Evolutionary conservation across 805 yeast species (phyloP), one percentile per base, ranked within the genome.

Genomic region (Candida quercuum): DNA sequence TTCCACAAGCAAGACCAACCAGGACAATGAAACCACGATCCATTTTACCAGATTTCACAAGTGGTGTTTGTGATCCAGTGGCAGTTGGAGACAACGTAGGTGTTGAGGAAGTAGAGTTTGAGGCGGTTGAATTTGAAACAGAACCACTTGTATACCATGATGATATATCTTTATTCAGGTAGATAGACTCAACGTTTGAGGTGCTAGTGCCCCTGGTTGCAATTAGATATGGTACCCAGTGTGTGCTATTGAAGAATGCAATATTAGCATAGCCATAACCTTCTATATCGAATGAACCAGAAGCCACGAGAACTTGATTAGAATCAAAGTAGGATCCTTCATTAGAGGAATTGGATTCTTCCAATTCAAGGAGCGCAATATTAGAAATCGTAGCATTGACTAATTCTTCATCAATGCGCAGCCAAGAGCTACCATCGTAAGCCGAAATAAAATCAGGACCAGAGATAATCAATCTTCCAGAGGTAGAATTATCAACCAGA

Each of bases 211-310:
- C 49, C 3, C 56, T 40, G 5, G 59, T 54, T 2, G 83, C 60
- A 42, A 72, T 72, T 3, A 76, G 53, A 40, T 69, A 75, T 11
- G 95, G 95, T 22, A 61, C 51, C 95, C 95, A 87, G 7, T 47
- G 35, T 1, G 63, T 46, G 1, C 94, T 88, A 52, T 86, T 77
- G 59, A 58, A 86, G 21, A 74, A 59, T 0, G 89, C 91, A 20
- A 77, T 67, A 28, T 78, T 73, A 3, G 74, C 76, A 19, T 60
- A 52, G 0, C 89, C 93, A 50, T 71, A 77, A 2, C 56, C 56
- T 3, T 59, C 47, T 28, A 83, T 51, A 4, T 59, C 52, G 32
- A 85, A 63, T 20, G 55, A 46, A 26, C 95, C 95, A 3, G 83
- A 61, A 2, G 81, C 71, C 19, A 80, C 48, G 18, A 86, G 56